phyloP scores from a whole-genome alignment of 2,329 filamentous ascomycete genomes.

The Penicillium capsulatum region DNA sequence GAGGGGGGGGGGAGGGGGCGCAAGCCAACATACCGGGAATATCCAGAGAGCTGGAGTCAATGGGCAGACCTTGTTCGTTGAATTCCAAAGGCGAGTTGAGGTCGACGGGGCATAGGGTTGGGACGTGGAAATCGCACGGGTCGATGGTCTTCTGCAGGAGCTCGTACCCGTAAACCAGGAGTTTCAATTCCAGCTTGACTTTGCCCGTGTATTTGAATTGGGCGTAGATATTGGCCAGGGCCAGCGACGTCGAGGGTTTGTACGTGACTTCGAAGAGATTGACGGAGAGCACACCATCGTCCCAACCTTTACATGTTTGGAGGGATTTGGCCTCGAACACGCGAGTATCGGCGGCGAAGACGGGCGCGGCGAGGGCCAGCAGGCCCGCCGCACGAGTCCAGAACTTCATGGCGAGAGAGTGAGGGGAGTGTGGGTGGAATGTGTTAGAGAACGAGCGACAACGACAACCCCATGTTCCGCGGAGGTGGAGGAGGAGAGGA shows the following conservation, averaged over 20 bases:
- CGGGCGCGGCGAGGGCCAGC: conserved; percentile 7
- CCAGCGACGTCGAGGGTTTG: conserved; percentile 43
- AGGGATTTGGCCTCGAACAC: conserved; percentile 18
- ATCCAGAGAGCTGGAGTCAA: conserved; percentile 52
- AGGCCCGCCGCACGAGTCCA: conserved; percentile 13
- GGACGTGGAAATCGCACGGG: conserved; percentile 66
- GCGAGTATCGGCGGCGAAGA: conserved; percentile 12
- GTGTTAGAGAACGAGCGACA: too few relatives aligned
- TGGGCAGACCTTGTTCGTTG: conserved; percentile 55
- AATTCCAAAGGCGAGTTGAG: conserved; percentile 48
- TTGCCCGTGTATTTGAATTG: conserved; percentile 80
- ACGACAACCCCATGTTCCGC: too few relatives aligned
- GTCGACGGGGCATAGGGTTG: conserved; percentile 84
- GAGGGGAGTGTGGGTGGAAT: too few relatives aligned
- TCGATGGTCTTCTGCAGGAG: conserved; percentile 65
- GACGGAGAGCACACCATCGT: conserved; percentile 14
- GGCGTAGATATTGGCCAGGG: conserved; percentile 61
- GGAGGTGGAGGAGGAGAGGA: too few relatives aligned
- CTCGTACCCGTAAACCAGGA: conserved; percentile 78
- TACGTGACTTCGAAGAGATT: conserved; percentile 36
- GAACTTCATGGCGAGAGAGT: conserved; percentile 12
- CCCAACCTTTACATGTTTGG: conserved; percentile 12
- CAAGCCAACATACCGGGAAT: conserved; percentile 27
- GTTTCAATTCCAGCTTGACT: conserved; percentile 69
- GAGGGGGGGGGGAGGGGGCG: too few relatives aligned